phyloP scores from a whole-genome alignment of 1,284 basidiomycete genomes.

The Trichosporon sp. region DNA sequence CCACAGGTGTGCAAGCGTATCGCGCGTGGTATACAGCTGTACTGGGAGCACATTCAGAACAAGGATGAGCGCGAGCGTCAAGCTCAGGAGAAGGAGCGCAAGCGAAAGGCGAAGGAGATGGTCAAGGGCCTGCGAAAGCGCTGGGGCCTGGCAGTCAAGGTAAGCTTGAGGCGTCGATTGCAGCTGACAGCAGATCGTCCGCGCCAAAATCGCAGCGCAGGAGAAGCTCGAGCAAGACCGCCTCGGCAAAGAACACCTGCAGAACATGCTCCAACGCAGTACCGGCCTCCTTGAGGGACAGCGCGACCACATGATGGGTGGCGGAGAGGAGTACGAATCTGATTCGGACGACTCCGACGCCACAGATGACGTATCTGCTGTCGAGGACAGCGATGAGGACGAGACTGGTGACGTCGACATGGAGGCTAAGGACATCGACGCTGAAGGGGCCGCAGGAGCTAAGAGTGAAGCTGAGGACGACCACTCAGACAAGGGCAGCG shows the following conservation, averaged over 20 bases:
- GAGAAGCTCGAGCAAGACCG: constrained; percentile 68
- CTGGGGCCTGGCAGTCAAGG: constrained; percentile 88
- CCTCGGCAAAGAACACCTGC: constrained; percentile 78
- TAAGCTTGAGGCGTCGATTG: constrained; percentile 57
- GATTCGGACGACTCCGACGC: constrained; percentile 37
- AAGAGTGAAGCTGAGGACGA: constrained; percentile 32
- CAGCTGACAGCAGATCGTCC: constrained; percentile 61
- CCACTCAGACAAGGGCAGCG: constrained; percentile 34
- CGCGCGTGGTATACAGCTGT: constrained; percentile 69
- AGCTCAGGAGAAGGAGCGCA: constrained; percentile 70
- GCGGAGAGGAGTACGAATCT: constrained; percentile 23
- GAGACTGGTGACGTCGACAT: constrained; percentile 31
- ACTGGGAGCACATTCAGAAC: constrained; percentile 73
- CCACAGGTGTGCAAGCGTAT: constrained; percentile 60
- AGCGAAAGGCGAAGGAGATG: constrained; percentile 73
- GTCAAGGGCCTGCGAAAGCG: constrained; percentile 62
- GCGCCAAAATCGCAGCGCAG: constrained; percentile 65
- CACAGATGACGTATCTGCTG: constrained; percentile 39
- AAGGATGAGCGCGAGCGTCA: constrained; percentile 66
- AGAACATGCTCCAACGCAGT: constrained; percentile 87
- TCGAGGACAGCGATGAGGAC: constrained; percentile 50
- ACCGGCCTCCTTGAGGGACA: constrained; percentile 84
- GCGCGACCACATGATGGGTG: constrained; percentile 65
- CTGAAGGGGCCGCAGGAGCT: constrained; percentile 28
- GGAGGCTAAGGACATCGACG: not conserved